phyloP scores from a whole-genome alignment of 2,329 filamentous ascomycete genomes.

The Penicillium sp. region DNA sequence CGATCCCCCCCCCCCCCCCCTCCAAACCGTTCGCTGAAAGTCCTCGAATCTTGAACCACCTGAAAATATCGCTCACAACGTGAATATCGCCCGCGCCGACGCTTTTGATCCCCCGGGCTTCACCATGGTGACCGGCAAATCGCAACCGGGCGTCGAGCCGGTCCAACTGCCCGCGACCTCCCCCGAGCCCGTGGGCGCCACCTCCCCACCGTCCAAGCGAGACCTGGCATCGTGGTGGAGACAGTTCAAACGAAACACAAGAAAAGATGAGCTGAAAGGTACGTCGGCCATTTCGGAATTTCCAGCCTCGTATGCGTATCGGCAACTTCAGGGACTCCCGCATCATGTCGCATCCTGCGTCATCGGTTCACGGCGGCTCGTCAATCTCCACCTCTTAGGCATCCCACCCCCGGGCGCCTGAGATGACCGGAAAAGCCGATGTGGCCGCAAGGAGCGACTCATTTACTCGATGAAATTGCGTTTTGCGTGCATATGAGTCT shows the following conservation, averaged over 20 bases:
- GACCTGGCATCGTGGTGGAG: constrained; percentile 98
- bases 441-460: neutral
- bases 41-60: neutral
- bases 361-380: neutral
- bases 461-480: neutral
- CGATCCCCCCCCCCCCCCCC: constrained; percentile 16
- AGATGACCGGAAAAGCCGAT: neutral
- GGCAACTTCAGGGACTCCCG: neutral
- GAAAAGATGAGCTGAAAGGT: constrained; percentile 66
- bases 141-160: constrained; percentile 35
- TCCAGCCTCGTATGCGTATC: neutral
- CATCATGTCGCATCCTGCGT: neutral
- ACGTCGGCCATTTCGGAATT: constrained; percentile 24
- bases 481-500: neutral
- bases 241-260: constrained; percentile 75
- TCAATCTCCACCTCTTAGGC: neutral
- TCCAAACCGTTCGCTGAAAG: constrained; percentile 3
- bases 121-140: constrained; percentile 41
- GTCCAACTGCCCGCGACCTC: constrained; percentile 35
- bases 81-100: neutral
- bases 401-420: neutral
- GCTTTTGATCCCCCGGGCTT: neutral
- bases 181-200: constrained; percentile 49
- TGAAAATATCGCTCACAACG: neutral
- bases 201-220: constrained; percentile 78